Percentiles rank a stretch among this genome's conserved stretches.
Conservation (phyloP, 1,284 basidiomycete species). For the Melampsora abietis-canadensis region DNA sequence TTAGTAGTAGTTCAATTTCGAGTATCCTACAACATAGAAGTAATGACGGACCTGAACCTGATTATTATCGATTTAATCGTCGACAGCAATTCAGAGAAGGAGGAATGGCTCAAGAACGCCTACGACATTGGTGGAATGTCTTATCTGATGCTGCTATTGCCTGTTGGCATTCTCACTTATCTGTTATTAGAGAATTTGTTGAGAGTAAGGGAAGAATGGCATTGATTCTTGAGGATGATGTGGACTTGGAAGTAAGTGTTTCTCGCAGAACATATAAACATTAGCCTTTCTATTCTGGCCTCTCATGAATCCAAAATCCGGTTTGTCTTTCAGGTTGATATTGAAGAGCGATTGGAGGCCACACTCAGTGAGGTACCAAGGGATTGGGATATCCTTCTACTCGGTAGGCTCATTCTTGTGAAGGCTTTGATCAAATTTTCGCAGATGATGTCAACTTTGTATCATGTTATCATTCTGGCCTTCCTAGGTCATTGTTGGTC, state of each 20-base stretch:
- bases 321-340: not conserved
- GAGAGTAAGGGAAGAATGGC: slow-evolving; percentile 9
- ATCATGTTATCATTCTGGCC: not conserved
- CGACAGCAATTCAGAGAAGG: not conserved
- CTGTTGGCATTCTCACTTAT: slow-evolving; percentile 12
- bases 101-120: slow-evolving; percentile 1
- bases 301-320: not conserved
- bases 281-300: not conserved
- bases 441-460: not conserved
- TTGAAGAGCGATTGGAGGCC: not conserved
- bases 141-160: slow-evolving; percentile 10
- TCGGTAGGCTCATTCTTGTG: not conserved
- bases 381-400: slow-evolving; percentile 6
- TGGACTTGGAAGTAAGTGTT: slow-evolving; percentile 3
- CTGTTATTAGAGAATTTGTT: not conserved
- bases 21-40: not conserved
- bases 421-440: not conserved
- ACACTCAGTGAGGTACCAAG: not conserved
- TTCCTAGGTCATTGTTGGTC: slow-evolving; percentile 15
- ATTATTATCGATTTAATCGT: slow-evolving; percentile 16
- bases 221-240: slow-evolving; percentile 4
- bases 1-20: not conserved
- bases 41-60: not conserved
- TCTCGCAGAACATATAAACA: not conserved
- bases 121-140: slow-evolving; percentile 9